Conservation (phyloP, 192 early-diverging fungal species). For the Linnemannia exigua region DNA sequence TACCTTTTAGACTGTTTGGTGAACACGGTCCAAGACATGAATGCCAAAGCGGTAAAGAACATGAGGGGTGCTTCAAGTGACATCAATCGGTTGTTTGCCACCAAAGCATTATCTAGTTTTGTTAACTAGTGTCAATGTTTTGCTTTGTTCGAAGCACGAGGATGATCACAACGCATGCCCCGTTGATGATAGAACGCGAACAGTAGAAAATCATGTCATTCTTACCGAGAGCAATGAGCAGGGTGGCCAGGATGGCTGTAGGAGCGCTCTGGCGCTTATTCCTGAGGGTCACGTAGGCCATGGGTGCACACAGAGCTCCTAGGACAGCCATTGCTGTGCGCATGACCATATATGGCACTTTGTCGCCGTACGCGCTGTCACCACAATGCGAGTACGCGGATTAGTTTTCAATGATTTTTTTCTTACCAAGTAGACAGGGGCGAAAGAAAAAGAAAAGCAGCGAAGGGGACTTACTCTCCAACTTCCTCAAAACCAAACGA, state of each 20-base stretch:
- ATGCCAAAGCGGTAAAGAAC: constrained; percentile 84
- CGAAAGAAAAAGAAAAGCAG: constrained; percentile 22
- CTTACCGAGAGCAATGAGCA: constrained; percentile 83
- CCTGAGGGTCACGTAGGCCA: constrained; percentile 84
- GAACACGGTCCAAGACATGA: constrained; percentile 89
- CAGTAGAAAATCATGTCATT: too few species aligned
- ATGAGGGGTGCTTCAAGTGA: constrained; percentile 91
- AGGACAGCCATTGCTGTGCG: constrained; percentile 80
- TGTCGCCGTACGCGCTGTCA: not conserved
- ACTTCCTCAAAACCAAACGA: constrained; percentile 92
- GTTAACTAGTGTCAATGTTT: not conserved
- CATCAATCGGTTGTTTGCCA: constrained; percentile 92
- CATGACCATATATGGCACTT: constrained; percentile 85
- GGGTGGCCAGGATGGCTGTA: constrained; percentile 80
- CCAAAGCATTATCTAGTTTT: constrained; percentile 84
- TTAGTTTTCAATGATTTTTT: not conserved
- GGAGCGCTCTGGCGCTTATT: constrained; percentile 79
- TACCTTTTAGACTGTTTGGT: constrained; percentile 64
- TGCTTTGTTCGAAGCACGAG: not conserved
- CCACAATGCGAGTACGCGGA: not conserved
- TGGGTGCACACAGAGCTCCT: constrained; percentile 83
- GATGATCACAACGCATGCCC: too few species aligned
- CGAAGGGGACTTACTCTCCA: constrained; percentile 67
- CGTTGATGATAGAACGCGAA: too few species aligned
- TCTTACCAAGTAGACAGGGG: constrained; percentile 60